Evolutionary conservation across 805 yeast species (phyloP).

Genomic region (Ogataea allantospora): DNA sequence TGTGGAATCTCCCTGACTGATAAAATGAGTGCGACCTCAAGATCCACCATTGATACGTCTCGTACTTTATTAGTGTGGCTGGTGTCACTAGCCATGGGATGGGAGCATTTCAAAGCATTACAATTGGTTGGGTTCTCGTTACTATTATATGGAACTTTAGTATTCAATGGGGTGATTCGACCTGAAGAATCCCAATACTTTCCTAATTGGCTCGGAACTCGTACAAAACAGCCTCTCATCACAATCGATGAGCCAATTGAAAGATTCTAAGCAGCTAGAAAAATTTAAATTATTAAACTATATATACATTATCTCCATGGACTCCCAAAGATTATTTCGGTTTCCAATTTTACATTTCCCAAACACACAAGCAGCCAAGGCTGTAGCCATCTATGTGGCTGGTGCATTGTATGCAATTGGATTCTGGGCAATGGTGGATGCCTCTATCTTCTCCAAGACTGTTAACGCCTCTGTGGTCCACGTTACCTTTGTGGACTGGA

Average conservation of each 20-base stretch:
- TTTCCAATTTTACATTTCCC: constrained; percentile 65
- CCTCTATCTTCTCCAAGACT: constrained; percentile 80
- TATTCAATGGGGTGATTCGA: constrained; percentile 67
- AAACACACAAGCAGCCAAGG: constrained; percentile 65
- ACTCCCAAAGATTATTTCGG: constrained; percentile 56
- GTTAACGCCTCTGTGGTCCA: constrained; percentile 85
- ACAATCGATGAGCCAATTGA: constrained; percentile 43
- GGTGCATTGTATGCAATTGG: constrained; percentile 82
- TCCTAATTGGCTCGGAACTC: constrained; percentile 44
- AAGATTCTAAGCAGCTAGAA: constrained; percentile 23
- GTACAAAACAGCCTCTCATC: constrained; percentile 27
- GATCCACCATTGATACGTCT: constrained; percentile 77
- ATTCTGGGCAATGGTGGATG: constrained; percentile 86
- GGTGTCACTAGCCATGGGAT: constrained; percentile 64
- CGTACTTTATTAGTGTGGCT: constrained; percentile 76
- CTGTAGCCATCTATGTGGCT: constrained; percentile 72
- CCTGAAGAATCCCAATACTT: constrained; percentile 47
- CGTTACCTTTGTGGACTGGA: constrained; percentile 92
- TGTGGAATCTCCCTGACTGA: constrained; percentile 71
- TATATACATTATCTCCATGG: constrained; percentile 20
- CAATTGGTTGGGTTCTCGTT: constrained; percentile 64
- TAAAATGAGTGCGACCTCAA: constrained; percentile 66
- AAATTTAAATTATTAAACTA: not conserved
- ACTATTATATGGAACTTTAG: constrained; percentile 68
- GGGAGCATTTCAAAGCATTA: constrained; percentile 66